Evolutionary conservation across 148 eudicot species (phyloP), one percentile per base, ranked within the genome.

Genomic region (Fagopyrum esculentum): DNA sequence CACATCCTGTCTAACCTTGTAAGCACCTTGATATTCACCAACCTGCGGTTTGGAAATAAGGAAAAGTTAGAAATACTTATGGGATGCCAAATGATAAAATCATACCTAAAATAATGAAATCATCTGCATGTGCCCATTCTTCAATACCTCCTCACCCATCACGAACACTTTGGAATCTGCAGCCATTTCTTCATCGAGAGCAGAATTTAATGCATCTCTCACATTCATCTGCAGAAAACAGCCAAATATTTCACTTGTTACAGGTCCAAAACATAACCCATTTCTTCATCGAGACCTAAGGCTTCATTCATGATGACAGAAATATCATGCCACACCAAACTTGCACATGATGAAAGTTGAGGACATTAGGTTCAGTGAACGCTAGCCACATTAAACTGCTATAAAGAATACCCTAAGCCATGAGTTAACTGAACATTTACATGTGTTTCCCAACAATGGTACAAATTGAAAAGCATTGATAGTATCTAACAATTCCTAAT

Each of bases 121-220:
- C 60, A 6, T 55, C 60, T 55, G 60, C 60, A 55, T 3, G 22
- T 66, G 45, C 44, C 70, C 45, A 66, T 66, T 66, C 30, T 13
- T 19, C 44, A 15, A 40, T 80, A 89, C 97, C 93, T 92, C 97
- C 86, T 92, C 95, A 43, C 97, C 97, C 89, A 92, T 90, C 73
- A 92, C 9, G 79, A 87, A 84, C 56, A 92, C 97, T 40, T 46
- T 87, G 17, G 91, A 84, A 74, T 90, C 97, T 59, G 90, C 92
- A 49, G 85, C 83, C 95, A 92, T 92, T 79, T 92, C 97, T 77
- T 92, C 97, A 77, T 90, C 95, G 76, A 92, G 81, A 12, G 97
- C 95, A 68, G 95, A 88, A 73, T 90, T 92, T 55, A 92, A 73
- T 50, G 95, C 97, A 78, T 90, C 95, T 59, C 95, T 87, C 16